These are phyloP conservation scores for Pisolithus orientalis DNA, from an alignment of 768 basidiomycete species.

Conservation along the genomic window DNA sequence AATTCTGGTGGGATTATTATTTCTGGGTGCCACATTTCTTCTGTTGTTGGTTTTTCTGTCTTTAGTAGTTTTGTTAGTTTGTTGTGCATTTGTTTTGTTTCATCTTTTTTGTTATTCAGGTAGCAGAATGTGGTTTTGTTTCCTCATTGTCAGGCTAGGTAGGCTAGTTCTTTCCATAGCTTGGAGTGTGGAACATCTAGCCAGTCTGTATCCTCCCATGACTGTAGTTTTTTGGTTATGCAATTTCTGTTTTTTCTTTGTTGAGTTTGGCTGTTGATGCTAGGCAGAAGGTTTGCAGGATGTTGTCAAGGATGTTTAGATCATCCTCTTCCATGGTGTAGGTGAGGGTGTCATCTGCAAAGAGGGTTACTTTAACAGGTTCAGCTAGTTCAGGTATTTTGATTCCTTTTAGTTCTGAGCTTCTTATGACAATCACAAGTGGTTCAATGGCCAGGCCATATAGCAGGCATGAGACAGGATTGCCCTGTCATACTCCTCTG, in stretches of 20 bases:
- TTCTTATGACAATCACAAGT: slow-evolving; percentile 14
- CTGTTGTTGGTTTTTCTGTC: no score
- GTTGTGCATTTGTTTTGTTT: no score
- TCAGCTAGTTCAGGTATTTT: slow-evolving; percentile 8
- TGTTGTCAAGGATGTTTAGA: slow-evolving; percentile 12
- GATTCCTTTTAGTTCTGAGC: slow-evolving; percentile 9
- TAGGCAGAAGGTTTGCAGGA: slow-evolving; percentile 32
- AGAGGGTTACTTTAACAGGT: slow-evolving; percentile 14
- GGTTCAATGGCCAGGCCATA: slow-evolving; percentile 8
- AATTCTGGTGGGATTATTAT: no score
- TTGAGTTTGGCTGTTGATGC: slow-evolving; percentile 15
- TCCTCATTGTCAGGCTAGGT: no score
- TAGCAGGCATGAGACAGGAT: slow-evolving; percentile 7
- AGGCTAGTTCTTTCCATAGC: no score
- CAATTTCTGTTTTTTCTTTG: slow-evolving; percentile 15
- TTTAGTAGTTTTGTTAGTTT: no score
- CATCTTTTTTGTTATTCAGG: no score
- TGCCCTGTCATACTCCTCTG: slow-evolving; percentile 31
- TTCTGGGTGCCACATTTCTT: no score
- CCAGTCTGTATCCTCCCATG: no score
- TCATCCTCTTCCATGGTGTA: slow-evolving; percentile 13
- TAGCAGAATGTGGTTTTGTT: no score
- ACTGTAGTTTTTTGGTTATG: no score
- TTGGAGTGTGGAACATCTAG: no score
- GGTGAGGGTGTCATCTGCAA: slow-evolving; percentile 21